phyloP scores from a whole-genome alignment of 2,329 filamentous ascomycete genomes.

The Cordyceps farinosa region DNA sequence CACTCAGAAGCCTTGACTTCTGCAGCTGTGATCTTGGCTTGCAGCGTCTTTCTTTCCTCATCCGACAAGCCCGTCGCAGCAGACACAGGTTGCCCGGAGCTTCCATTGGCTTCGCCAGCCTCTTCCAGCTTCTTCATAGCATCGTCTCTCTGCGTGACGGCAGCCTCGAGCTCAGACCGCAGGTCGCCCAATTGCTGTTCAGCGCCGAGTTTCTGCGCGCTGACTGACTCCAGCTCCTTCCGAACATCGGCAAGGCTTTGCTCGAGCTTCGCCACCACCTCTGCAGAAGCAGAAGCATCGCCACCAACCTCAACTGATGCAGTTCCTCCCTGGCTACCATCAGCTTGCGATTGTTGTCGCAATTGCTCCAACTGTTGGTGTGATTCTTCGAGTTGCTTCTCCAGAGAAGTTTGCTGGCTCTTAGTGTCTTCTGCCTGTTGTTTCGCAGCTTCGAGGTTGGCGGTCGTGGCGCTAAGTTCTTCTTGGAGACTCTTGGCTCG shows the following conservation, averaged over 20 bases:
- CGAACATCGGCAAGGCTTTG: constrained; percentile 46
- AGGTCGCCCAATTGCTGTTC: constrained; percentile 58
- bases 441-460: constrained; percentile 53
- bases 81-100: constrained; percentile 19
- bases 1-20: constrained; percentile 61
- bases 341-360: constrained; percentile 32
- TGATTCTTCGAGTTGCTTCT: constrained; percentile 43
- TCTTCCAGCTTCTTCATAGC: constrained; percentile 44
- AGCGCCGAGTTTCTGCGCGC: constrained; percentile 64
- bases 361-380: constrained; percentile 40
- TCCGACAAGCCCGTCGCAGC: constrained; percentile 42
- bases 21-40: constrained; percentile 58
- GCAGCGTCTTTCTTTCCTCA: constrained; percentile 57
- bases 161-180: constrained; percentile 57
- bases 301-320: constrained; percentile 38
- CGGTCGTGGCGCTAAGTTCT: constrained; percentile 44
- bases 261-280: constrained; percentile 49
- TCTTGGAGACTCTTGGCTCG: constrained; percentile 52
- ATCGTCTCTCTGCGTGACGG: constrained; percentile 62
- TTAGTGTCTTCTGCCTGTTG: constrained; percentile 32
- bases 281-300: constrained; percentile 37
- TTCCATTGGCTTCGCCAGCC: constrained; percentile 28
- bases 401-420: constrained; percentile 34
- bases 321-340: constrained; percentile 28
- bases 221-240: constrained; percentile 63